Conservation (phyloP, 2,329 filamentous ascomycete species). For the Fusarium secorum region DNA sequence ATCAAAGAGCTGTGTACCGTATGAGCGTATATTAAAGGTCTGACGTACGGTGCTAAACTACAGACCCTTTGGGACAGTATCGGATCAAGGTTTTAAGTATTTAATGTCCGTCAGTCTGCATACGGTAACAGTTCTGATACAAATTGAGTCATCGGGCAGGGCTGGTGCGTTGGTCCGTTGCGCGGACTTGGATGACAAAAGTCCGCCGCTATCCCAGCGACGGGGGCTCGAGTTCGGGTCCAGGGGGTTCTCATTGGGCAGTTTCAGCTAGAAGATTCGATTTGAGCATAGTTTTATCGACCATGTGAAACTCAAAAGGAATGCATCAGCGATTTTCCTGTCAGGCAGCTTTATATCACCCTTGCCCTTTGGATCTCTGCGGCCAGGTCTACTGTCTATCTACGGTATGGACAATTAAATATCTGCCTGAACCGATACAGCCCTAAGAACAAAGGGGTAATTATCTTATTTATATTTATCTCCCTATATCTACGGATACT, state of each 20-base stretch:
- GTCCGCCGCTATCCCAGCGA: constrained; percentile 22
- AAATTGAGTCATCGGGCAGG: constrained; percentile 5
- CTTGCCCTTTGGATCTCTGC: background rate
- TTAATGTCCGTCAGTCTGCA: background rate
- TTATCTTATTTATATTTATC: background rate
- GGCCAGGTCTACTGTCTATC: background rate
- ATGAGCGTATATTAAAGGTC: background rate
- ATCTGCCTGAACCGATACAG: background rate
- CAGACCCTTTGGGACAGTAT: background rate
- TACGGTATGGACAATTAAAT: background rate
- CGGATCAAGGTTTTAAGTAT: background rate
- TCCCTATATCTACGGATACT: background rate
- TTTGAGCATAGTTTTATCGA: background rate
- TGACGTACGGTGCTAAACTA: background rate
- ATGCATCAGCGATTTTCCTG: background rate
- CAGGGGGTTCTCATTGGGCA: constrained; percentile 18
- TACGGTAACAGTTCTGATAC: background rate
- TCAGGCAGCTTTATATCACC: background rate
- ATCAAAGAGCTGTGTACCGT: background rate
- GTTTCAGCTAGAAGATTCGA: constrained; percentile 21
- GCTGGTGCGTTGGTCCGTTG: background rate
- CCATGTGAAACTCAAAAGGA: constrained; percentile 8
- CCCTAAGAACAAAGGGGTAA: background rate
- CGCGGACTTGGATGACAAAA: constrained; percentile 25
- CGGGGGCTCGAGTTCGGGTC: constrained; percentile 21